Percentiles rank a stretch among this genome's conserved stretches.
Conservation (phyloP, 148 eudicot species). For the Nyssa sinensis region DNA sequence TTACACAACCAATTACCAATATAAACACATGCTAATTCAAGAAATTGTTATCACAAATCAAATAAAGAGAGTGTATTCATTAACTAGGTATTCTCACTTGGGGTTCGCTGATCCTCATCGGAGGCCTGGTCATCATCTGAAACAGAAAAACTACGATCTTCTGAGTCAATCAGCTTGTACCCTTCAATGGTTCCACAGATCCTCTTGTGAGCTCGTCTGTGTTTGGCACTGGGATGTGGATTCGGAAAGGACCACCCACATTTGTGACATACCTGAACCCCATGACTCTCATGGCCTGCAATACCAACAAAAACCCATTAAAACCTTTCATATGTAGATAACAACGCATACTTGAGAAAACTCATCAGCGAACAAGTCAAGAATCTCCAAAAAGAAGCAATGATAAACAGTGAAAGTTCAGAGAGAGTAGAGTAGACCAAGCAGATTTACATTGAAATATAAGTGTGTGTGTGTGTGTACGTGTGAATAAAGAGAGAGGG, state of each 20-base stretch:
- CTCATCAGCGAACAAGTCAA: not conserved
- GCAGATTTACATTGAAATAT: not conserved
- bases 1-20: constrained; percentile 24
- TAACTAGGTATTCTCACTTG: constrained; percentile 34
- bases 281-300: constrained; percentile 51
- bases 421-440: not conserved
- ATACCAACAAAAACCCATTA: constrained; percentile 13
- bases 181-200: constrained; percentile 78
- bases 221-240: constrained; percentile 70
- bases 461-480: too few relatives aligned
- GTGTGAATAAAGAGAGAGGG: not conserved
- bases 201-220: constrained; percentile 76
- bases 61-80: not conserved
- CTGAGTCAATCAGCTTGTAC: constrained; percentile 32
- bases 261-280: constrained; percentile 51
- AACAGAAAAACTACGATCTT: constrained; percentile 27
- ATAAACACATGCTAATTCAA: not conserved
- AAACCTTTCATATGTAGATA: constrained; percentile 14
- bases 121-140: constrained; percentile 51
- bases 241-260: constrained; percentile 89
- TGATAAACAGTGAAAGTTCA: not conserved
- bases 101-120: constrained; percentile 44
- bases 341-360: not conserved
- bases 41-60: constrained; percentile 10
- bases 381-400: not conserved